A percentile compares a stretch with the other conserved stretches of the same genome.
phyloP scores from a whole-genome alignment of 2,329 filamentous ascomycete genomes.

The Talaromyces sp. region DNA sequence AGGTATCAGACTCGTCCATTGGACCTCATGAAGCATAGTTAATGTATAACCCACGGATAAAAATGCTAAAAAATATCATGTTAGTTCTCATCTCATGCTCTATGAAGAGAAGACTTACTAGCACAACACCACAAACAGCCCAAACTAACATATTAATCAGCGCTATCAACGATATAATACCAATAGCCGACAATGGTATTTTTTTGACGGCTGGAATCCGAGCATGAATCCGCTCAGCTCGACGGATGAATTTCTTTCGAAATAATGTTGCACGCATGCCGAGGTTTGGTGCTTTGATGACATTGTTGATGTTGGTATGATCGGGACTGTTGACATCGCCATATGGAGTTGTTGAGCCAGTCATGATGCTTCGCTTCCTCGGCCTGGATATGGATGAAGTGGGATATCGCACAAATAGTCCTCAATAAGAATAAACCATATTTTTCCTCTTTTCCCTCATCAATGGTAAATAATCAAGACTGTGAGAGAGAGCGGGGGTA shows the following conservation, averaged over 20 bases:
- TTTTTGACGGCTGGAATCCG: constrained; percentile 56
- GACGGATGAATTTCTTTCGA: constrained; percentile 33
- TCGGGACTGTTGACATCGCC: not conserved
- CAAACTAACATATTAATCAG: constrained; percentile 58
- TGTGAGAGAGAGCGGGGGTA: not conserved
- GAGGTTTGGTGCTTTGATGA: not conserved
- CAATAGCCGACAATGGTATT: constrained; percentile 57
- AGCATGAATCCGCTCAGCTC: constrained; percentile 49
- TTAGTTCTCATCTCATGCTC: not conserved
- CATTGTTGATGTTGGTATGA: not conserved
- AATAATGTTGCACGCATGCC: not conserved
- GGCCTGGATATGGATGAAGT: not conserved
- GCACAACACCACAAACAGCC: constrained; percentile 57
- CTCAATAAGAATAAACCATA: not conserved
- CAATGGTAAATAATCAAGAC: not conserved
- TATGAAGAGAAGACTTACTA: constrained; percentile 43
- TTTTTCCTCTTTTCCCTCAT: not conserved
- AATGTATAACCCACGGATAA: constrained; percentile 35
- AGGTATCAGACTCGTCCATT: too few relatives aligned
- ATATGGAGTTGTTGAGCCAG: not conserved
- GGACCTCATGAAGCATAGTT: too few relatives aligned
- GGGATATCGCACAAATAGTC: not conserved
- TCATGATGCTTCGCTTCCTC: not conserved
- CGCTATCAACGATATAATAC: constrained; percentile 56
- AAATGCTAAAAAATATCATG: constrained; percentile 31